Base-by-base conservation (phyloP, 1,284 basidiomycete genomes). In the Ustilago cynodontis region DNA sequence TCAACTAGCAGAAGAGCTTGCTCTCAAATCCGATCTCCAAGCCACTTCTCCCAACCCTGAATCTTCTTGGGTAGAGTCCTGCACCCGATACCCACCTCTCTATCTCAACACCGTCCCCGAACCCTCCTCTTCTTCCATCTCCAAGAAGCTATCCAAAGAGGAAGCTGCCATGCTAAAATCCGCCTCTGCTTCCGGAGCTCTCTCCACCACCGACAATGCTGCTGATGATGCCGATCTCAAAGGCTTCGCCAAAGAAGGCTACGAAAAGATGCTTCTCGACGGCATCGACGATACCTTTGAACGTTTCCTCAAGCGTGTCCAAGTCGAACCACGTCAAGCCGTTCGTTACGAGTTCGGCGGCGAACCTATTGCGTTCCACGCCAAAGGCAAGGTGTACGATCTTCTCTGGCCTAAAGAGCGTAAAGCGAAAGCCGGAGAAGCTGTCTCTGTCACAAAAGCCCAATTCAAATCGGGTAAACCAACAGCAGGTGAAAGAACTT, bases 41-140 rank as follows among this genome's bases (percentile, higher is more conserved):
- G 57, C 62, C 10, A 22, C 62, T 2, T 9, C 54, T n/a, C 58
- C 68, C 13, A 49, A 41, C 41, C 20, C 67, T 3, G 62, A 71
- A 8, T 59, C 72, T n/a, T 51, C 63, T 20, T 85, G 84, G 84
- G 71, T 80, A 16, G 54, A 65, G 3, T 55, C 59, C 1, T 59
- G 58, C 11, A 59, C 82, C 8, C 54, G 60, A 9, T 85, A 85
- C 47, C 75, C 72, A 55, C 66, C 59, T 1, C 67, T 78, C 47
- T 85, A 85, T 52, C 77, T 85, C 26, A 82, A 80, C 67, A 85
- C 84, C 0, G 62, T 83, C 20, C 77, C 84, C 26, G 84, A 85
- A 57, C 82, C 84, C 1, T 80, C 77, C 1, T 75, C 75, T 1
- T 75, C 75, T 8, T 65, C 65, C 20, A 13, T 61, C 24, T 58